Percentiles rank a stretch among this genome's conserved stretches.
These are phyloP conservation scores for Cyberlindnera japonica DNA, from an alignment of 805 yeast species.

Conservation along the genomic window DNA sequence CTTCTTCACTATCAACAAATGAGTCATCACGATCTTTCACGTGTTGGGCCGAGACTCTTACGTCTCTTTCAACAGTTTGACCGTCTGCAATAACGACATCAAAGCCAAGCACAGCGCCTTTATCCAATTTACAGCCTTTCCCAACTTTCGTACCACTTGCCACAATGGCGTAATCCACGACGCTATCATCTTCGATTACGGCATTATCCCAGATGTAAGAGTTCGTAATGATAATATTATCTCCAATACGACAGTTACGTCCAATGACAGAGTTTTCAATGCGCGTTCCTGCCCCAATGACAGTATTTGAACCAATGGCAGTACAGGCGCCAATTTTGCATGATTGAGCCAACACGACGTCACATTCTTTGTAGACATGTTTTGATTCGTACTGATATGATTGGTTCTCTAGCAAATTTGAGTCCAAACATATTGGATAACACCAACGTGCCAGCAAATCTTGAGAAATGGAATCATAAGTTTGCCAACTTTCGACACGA, in stretches of 20 bases:
- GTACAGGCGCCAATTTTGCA: slow-evolving; percentile 79
- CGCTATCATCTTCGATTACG: slow-evolving; percentile 59
- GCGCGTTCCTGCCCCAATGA: slow-evolving; percentile 69
- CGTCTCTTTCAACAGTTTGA: slow-evolving; percentile 44
- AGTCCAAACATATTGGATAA: slow-evolving; percentile 86
- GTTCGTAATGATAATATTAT: slow-evolving; percentile 63
- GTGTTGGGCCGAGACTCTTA: slow-evolving; percentile 50
- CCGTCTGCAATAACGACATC: slow-evolving; percentile 61
- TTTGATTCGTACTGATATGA: slow-evolving; percentile 77
- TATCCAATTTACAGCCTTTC: slow-evolving; percentile 44
- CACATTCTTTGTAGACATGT: slow-evolving; percentile 85
- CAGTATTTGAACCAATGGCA: slow-evolving; percentile 74
- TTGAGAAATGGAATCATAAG: slow-evolving; percentile 87
- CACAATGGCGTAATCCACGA: slow-evolving; percentile 60
- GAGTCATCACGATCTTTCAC: slow-evolving; percentile 26
- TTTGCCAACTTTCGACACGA: slow-evolving; percentile 92
- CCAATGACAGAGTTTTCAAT: slow-evolving; percentile 79
- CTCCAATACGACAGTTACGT: slow-evolving; percentile 79
- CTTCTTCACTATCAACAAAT: slow-evolving; percentile 26
- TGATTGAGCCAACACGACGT: slow-evolving; percentile 89
- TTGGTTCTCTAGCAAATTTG: slow-evolving; percentile 68
- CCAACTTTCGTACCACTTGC: slow-evolving; percentile 63
- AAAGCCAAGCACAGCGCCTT: slow-evolving; percentile 80
- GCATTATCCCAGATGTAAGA: slow-evolving; percentile 89
- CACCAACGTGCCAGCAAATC: slow-evolving; percentile 90